Evolutionary conservation across 2,329 filamentous ascomycete genomes (phyloP), one percentile per base, ranked within the genome.

Genomic region (Septoria petroselini): DNA sequence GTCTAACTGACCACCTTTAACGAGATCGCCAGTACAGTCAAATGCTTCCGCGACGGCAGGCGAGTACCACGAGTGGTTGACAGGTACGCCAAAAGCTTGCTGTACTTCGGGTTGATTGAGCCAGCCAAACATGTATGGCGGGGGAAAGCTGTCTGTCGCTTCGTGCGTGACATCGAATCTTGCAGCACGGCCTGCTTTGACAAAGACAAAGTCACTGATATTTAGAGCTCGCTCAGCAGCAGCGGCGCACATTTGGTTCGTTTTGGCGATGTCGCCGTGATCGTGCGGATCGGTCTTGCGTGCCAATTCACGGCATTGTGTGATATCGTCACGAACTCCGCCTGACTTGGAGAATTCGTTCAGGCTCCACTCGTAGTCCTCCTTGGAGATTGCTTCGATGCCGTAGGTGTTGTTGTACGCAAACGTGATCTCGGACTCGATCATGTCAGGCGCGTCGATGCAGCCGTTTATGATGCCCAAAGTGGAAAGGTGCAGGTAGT

Each of bases 371-470:
- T 61, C 41, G 37, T 62, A 62, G 15, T 74, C 70, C 1, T 73
- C 71, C 1, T 76, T 67, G 42, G 75, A 73, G 55, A 85, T 76
- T 2, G 76, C 72, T 54, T 59, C 31, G 31, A 83, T 71, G n/a
- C 73, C 74, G 53, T 82, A 83, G 2, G 79, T 79, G 54, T 82
- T 82, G 63, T 82, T 79, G 62, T 74, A 77, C 0, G 78, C 73
- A 14, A 66, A 62, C 7, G 52, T 55, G 15, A 60, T 56, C 25
- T 62, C 62, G 3, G 67, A 51, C 29, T 54, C 48, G 2, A 58
- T 68, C 62, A 79, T 74, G 2, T 74, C 69, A 3, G 74, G 68
- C 17, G 74, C 64, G 58, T 81, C 78, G 8, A 81, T 69, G 54
- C 78, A 81, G 15, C 78, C 79, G 52, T 81, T 81, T 49, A 80